Conservation (phyloP, 768 basidiomycete genomes). For the Nidula microcarpa region DNA sequence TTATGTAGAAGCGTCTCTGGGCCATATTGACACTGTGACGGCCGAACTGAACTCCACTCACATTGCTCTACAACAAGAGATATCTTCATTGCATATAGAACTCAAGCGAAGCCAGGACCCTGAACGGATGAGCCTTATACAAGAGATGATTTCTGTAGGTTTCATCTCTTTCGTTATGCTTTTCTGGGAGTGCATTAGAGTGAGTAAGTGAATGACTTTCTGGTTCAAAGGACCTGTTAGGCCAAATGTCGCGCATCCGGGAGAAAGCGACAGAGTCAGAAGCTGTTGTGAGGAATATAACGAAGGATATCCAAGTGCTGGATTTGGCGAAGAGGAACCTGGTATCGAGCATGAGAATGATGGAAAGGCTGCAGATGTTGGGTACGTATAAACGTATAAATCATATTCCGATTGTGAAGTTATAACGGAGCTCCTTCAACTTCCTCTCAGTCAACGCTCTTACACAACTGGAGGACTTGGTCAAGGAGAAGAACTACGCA, state of each 20-base stretch:
- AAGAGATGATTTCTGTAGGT: constrained; percentile 92
- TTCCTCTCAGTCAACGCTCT: constrained; percentile 67
- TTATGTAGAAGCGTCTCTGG: constrained; percentile 68
- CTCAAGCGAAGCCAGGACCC: constrained; percentile 79
- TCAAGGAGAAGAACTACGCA: constrained; percentile 74
- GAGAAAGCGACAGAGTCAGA: constrained; percentile 98
- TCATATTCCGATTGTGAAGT: neutral
- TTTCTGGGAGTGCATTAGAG: neutral
- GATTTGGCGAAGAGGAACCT: constrained; percentile 95
- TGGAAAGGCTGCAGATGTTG: constrained; percentile 92
- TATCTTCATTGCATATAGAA: constrained; percentile 62
- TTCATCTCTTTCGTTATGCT: neutral
- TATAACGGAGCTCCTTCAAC: no score
- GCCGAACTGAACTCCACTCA: constrained; percentile 67
- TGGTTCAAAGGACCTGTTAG: constrained; percentile 72
- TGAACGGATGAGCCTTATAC: constrained; percentile 85
- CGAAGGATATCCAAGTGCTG: constrained; percentile 92
- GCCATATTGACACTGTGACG: constrained; percentile 69
- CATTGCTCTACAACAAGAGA: constrained; percentile 65
- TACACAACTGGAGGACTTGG: constrained; percentile 73
- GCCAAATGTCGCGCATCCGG: constrained; percentile 93
- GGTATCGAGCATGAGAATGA: constrained; percentile 80
- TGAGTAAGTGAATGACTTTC: constrained; percentile 1
- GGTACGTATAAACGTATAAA: constrained; percentile 44
- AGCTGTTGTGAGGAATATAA: constrained; percentile 92